Base-by-base conservation (phyloP, 306 rosid genomes). In the Calophaca sinica region DNA sequence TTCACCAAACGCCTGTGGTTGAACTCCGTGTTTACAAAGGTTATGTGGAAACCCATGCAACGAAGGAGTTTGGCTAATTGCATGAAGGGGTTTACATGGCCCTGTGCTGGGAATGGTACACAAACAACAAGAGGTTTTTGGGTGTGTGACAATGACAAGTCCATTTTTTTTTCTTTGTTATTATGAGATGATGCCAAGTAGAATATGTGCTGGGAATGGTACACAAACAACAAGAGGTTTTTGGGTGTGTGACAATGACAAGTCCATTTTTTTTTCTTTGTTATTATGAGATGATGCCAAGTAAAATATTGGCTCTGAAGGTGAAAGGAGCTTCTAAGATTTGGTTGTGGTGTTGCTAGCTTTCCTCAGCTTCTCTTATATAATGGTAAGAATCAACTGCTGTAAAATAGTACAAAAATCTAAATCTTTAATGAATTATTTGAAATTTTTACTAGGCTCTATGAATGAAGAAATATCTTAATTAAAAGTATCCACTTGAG, bases 51-150 rank as follows among this genome's bases (percentile, higher is more conserved):
- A 14, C 46, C 74, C 6, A 4, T 9, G 33, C 33, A 50, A 9
- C 42, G 55, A 9, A 68, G 74, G 61, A 68, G 39, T 68, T 68
- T 68, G 33, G 74, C 74, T 13, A 68, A 2, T 50, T 68, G 74
- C 49, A 68, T 68, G 74, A 68, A 68, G 2, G 74, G 74, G 46
- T 51, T 68, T 3, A 68, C 74, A 51, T 68, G 74, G 11, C 74
- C 74, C 9, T 68, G 74, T 33, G 74, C 74, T 68, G 74, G 74
- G 14, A 68, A 68, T 33, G 74, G 74, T 4, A 68, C 74, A 68
- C 74, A 68, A 1, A 68, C 74, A 2, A 51, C 61, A 52, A 50
- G 74, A 33, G 74, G 74, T 46, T 50, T 68, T 68, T 49, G 48
- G 26, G 31, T 13, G 46, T 32, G 41, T 33, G 58, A 12, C 3